These are phyloP conservation scores for Mycena sp. DNA, from an alignment of 1,284 basidiomycete species.

Conservation along the genomic window DNA sequence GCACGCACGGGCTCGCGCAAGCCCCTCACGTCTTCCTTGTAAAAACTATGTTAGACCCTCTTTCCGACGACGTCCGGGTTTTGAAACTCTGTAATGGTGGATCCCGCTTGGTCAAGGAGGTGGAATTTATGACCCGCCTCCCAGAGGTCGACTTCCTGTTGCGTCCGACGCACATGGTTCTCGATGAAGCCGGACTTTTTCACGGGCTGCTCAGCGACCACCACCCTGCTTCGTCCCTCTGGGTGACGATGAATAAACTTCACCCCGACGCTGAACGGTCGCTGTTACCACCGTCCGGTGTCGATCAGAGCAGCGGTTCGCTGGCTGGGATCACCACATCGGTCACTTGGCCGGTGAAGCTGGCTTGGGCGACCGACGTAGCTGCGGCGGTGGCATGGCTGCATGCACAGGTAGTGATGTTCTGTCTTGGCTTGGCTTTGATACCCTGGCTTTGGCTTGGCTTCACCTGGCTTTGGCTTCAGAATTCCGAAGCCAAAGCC, in stretches of 20 bases:
- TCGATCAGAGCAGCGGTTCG: not conserved
- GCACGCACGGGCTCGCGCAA: not conserved
- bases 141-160: conserved; percentile 15
- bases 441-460: too few species aligned
- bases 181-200: not conserved
- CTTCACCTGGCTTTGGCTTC: too few species aligned
- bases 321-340: not conserved
- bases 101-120: not conserved
- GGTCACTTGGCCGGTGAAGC: conserved; percentile 7
- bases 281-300: not conserved
- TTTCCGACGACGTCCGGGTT: not conserved
- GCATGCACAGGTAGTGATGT: conserved; percentile 15
- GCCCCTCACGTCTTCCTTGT: not conserved
- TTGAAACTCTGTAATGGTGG: not conserved
- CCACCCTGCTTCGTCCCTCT: conserved; percentile 9
- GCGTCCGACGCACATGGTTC: conserved; percentile 11
- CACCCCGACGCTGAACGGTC: not conserved
- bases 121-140: conserved; percentile 1
- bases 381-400: conserved; percentile 12
- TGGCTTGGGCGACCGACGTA: conserved; percentile 13
- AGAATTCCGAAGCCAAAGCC: too few species aligned
- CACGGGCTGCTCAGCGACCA: conserved; percentile 11
- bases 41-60: not conserved
- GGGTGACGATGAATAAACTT: not conserved
- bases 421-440: too few species aligned